Evolutionary conservation across 164 flowering plant genomes (phyloP).

Genomic region (Malania oleifera): DNA sequence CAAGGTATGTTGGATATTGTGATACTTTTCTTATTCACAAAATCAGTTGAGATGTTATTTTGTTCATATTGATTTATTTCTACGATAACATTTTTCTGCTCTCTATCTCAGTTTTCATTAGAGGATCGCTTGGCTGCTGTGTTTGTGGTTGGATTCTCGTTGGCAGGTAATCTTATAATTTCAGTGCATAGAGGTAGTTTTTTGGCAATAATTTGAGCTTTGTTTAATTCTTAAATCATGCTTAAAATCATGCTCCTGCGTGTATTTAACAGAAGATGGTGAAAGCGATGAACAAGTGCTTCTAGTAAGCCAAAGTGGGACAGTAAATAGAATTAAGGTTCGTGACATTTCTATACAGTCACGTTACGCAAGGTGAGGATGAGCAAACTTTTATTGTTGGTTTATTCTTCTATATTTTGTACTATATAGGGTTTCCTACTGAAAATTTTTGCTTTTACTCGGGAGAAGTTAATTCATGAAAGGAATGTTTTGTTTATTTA

Average conservation of each 20-base stretch:
- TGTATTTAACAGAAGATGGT: conserved; percentile 59
- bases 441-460: no score
- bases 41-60: background rate
- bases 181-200: background rate
- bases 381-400: background rate
- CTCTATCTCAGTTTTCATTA: conserved; percentile 41
- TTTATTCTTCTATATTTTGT: background rate
- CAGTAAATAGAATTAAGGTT: conserved; percentile 91
- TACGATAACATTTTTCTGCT: background rate
- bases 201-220: background rate
- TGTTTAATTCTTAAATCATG: background rate
- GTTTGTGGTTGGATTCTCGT: conserved; percentile 76
- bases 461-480: no score
- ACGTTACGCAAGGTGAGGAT: conserved; percentile 72
- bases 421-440: background rate
- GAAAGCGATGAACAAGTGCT: conserved; percentile 96
- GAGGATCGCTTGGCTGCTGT: conserved; percentile 83
- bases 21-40: background rate
- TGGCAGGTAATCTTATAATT: conserved; percentile 43
- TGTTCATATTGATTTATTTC: background rate
- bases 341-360: conserved; percentile 89
- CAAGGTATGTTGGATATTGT: conserved; percentile 46
- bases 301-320: conserved; percentile 94
- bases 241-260: background rate
- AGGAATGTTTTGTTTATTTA: no score